Percentiles rank a stretch among this genome's conserved stretches.
Evolutionary conservation across 2,329 filamentous ascomycete species (phyloP).

Genomic region (Fusarium oxysporum): DNA sequence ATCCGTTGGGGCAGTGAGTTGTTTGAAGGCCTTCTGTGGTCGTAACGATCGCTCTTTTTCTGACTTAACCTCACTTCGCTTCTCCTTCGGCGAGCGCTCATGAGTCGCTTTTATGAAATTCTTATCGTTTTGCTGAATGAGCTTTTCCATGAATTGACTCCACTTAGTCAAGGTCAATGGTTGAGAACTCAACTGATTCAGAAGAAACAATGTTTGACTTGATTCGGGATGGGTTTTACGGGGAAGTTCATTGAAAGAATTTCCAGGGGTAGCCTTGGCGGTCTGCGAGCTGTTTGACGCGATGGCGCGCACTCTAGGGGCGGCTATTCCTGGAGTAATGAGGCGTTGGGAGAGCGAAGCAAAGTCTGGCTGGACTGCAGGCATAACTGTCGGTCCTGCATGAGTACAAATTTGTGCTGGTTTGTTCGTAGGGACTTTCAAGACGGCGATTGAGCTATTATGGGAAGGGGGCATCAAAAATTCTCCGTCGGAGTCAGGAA

Average conservation of each 20-base stretch:
- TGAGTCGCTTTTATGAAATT: constrained; percentile 62
- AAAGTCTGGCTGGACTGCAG: not conserved
- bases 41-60: constrained; percentile 62
- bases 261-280: not conserved
- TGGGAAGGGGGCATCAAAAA: constrained; percentile 53
- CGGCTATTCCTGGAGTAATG: constrained; percentile 11
- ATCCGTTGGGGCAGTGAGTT: no score
- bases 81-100: constrained; percentile 58
- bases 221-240: not conserved
- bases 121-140: constrained; percentile 60
- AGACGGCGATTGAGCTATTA: constrained; percentile 27
- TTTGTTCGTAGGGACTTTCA: not conserved
- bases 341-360: constrained; percentile 15
- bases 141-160: constrained; percentile 53
- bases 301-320: not conserved
- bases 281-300: constrained; percentile 14
- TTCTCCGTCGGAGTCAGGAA: constrained; percentile 69
- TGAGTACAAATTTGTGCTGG: no score
- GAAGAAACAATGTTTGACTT: constrained; percentile 25
- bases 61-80: constrained; percentile 59
- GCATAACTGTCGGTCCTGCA: not conserved
- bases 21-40: constrained; percentile 59
- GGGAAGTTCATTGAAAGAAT: not conserved
- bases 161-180: constrained; percentile 51
- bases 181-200: constrained; percentile 48